Evolutionary conservation across 129 eudicot genomes (phyloP).

Genomic region (Lactuca saligna): DNA sequence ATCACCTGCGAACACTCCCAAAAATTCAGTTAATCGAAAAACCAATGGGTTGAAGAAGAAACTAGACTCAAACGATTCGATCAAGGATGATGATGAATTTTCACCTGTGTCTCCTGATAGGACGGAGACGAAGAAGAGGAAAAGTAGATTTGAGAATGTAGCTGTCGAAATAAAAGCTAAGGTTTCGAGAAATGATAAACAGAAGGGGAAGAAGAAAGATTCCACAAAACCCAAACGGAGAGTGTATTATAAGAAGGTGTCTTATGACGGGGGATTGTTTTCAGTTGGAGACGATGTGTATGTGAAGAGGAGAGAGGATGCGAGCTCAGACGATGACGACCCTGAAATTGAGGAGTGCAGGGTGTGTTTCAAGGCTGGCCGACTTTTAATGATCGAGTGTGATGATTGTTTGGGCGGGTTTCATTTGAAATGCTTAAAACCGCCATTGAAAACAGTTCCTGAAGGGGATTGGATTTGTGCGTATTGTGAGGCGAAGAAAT

Average conservation of each 20-base stretch:
- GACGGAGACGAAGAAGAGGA: constrained; percentile 45
- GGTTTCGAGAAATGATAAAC: constrained; percentile 15
- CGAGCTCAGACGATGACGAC: constrained; percentile 73
- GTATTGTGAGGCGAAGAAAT: constrained; percentile 61
- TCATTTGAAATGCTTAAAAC: constrained; percentile 89
- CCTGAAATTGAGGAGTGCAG: constrained; percentile 94
- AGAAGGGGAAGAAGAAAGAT: constrained; percentile 13
- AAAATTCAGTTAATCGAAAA: constrained; percentile 12
- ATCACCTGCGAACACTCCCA: constrained; percentile 8
- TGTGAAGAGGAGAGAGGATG: constrained; percentile 82
- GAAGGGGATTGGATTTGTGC: constrained; percentile 91
- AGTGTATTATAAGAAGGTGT: constrained; percentile 69
- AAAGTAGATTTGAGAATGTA: constrained; percentile 18
- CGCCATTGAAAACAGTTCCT: constrained; percentile 72
- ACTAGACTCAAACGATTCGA: not conserved
- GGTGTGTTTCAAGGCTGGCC: constrained; percentile 66
- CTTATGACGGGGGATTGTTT: constrained; percentile 80
- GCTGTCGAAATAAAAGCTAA: not conserved
- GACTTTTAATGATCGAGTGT: constrained; percentile 73
- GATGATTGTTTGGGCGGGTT: constrained; percentile 93
- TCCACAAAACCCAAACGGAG: constrained; percentile 37
- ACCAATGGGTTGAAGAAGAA: constrained; percentile 26
- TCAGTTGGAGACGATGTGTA: constrained; percentile 81
- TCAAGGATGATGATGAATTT: constrained; percentile 17
- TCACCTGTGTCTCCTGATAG: constrained; percentile 58